These are phyloP conservation scores for Mollisiaceae sp. DNA, from an alignment of 2,329 filamentous ascomycete species.

Conservation along the genomic window DNA sequence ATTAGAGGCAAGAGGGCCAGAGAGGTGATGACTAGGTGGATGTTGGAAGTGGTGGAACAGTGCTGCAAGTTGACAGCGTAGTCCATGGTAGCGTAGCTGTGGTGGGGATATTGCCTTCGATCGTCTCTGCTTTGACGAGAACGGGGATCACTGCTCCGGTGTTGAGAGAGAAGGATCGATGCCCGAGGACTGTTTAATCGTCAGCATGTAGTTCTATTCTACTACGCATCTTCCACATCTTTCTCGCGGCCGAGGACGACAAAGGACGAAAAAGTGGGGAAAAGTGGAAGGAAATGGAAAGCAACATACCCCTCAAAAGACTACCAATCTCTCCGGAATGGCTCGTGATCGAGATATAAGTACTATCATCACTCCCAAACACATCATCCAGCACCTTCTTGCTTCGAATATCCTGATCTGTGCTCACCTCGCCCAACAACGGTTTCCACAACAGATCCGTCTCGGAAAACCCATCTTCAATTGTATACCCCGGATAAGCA, in stretches of 20 bases:
- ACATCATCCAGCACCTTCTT: slow-evolving; percentile 60
- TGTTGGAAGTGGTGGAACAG: slow-evolving; percentile 39
- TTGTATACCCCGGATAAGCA: slow-evolving; percentile 57
- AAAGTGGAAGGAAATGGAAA: background rate
- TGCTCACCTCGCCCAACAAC: slow-evolving; percentile 47
- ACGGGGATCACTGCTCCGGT: slow-evolving; percentile 73
- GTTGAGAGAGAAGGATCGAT: slow-evolving; percentile 61
- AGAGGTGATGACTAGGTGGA: background rate
- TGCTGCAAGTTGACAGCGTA: slow-evolving; percentile 33
- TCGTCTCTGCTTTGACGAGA: slow-evolving; percentile 62
- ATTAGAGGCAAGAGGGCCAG: no score
- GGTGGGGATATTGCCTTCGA: slow-evolving; percentile 31
- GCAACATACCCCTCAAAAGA: slow-evolving; percentile 48
- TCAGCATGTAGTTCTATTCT: no score
- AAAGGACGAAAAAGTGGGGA: background rate
- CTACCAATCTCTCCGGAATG: slow-evolving; percentile 63
- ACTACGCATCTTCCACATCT: no score
- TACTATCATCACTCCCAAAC: slow-evolving; percentile 56
- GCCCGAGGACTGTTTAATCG: slow-evolving; percentile 53
- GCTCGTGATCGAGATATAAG: slow-evolving; percentile 64
- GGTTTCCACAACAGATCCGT: slow-evolving; percentile 55
- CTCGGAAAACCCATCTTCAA: slow-evolving; percentile 68
- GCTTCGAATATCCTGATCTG: slow-evolving; percentile 55
- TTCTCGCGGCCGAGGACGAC: no score
- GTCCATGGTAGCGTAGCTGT: slow-evolving; percentile 31